Conservation (phyloP, 2,329 filamentous ascomycete genomes). For the Colletotrichum sp. region DNA sequence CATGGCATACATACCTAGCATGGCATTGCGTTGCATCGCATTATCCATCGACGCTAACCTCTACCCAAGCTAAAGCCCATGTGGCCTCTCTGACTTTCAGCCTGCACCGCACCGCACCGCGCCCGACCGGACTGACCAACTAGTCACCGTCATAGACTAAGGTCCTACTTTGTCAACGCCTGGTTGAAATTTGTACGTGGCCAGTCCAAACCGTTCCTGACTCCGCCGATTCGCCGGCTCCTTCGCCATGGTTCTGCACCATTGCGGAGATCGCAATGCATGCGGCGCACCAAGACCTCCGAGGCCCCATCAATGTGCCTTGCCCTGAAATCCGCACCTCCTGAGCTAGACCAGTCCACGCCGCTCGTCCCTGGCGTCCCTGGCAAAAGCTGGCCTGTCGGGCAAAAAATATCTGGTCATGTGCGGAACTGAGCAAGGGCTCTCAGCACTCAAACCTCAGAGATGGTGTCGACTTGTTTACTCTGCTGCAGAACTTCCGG, state of each 20-base stretch:
- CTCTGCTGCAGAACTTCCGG: conserved; percentile 8
- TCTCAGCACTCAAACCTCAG: neutral
- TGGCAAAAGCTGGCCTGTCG: conserved; percentile 1
- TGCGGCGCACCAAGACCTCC: conserved; percentile 15
- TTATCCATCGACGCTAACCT: conserved; percentile 7
- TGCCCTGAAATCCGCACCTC: conserved; percentile 8
- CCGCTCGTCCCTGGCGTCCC: conserved; percentile 9
- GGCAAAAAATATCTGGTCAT: conserved; percentile 13
- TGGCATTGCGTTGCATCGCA: conserved; percentile 3
- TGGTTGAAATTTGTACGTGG: neutral
- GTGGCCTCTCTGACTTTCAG: conserved; percentile 7
- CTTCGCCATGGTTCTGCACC: conserved; percentile 16
- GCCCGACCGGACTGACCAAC: conserved; percentile 1
- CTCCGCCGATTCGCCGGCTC: conserved; percentile 6
- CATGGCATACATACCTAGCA: neutral
- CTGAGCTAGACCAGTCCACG: conserved; percentile 11
- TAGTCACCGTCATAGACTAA: conserved; percentile 14
- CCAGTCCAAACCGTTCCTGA: neutral
- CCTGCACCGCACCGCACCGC: neutral
- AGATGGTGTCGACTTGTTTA: neutral
- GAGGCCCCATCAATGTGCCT: neutral
- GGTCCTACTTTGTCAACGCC: neutral
- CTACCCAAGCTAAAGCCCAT: conserved; percentile 6
- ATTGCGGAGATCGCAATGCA: conserved; percentile 18
- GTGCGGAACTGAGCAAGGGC: conserved; percentile 12